These are phyloP conservation scores for Komagataella populi DNA, from an alignment of 805 yeast genomes.

Conservation along the genomic window DNA sequence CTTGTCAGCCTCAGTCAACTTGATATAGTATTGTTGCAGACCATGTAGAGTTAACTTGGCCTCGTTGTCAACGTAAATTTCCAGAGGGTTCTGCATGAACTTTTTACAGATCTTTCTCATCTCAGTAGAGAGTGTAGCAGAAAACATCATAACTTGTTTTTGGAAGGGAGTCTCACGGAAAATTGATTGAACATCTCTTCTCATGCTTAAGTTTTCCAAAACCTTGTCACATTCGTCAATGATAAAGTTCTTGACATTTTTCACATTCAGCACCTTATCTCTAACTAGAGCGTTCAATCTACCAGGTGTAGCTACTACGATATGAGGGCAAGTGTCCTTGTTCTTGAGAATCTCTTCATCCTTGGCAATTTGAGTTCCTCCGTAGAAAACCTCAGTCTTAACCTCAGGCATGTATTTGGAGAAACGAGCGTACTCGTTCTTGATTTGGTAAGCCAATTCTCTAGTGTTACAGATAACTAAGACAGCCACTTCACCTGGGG, in stretches of 20 bases:
- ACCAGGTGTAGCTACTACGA: conserved; percentile 97
- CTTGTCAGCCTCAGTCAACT: conserved; percentile 82
- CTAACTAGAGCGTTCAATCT: conserved; percentile 89
- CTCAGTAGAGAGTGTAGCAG: conserved; percentile 90
- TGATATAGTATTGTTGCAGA: conserved; percentile 90
- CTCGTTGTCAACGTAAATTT: conserved; percentile 95
- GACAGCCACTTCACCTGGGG: conserved; percentile 91
- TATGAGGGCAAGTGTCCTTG: conserved; percentile 92
- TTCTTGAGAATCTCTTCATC: conserved; percentile 81
- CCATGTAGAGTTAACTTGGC: conserved; percentile 96
- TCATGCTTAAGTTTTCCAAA: conserved; percentile 77
- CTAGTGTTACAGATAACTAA: conserved; percentile 96
- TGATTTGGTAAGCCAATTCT: conserved; percentile 96
- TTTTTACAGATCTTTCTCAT: conserved; percentile 95
- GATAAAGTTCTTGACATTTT: conserved; percentile 86
- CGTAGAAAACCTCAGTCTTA: conserved; percentile 91
- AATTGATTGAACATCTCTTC: conserved; percentile 96
- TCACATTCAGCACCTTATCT: conserved; percentile 77
- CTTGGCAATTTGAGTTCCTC: conserved; percentile 79
- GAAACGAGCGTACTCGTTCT: conserved; percentile 93
- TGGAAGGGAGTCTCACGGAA: conserved; percentile 97
- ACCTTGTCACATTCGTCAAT: conserved; percentile 98
- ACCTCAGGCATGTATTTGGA: conserved; percentile 98
- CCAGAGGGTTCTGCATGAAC: conserved; percentile 96
- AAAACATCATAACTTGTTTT: conserved; percentile 98